These are phyloP conservation scores for Hamamelis virginiana DNA, from an alignment of 164 flowering plant species.

Conservation along the genomic window DNA sequence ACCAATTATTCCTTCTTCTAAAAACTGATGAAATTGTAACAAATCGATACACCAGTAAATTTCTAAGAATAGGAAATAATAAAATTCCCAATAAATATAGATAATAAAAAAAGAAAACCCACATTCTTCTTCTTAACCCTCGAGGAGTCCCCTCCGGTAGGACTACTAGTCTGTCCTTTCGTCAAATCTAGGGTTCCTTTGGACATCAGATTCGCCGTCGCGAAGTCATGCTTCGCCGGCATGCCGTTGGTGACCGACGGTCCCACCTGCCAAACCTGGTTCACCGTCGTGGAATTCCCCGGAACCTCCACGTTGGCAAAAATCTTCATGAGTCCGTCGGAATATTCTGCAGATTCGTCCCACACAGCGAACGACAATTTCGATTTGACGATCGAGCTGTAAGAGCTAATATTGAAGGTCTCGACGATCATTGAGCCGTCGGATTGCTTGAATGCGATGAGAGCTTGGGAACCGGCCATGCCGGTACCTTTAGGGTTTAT, in stretches of 20 bases:
- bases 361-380: slow-evolving; percentile 33
- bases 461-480: slow-evolving; percentile 54
- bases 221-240: slow-evolving; percentile 45
- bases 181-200: slow-evolving; percentile 48
- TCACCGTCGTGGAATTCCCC: slow-evolving; percentile 27
- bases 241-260: slow-evolving; percentile 27
- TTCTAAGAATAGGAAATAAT: neutral
- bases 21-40: neutral
- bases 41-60: neutral
- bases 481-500: slow-evolving; percentile 46
- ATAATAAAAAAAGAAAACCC: slow-evolving; percentile 17
- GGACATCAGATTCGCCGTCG: slow-evolving; percentile 40
- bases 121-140: slow-evolving; percentile 40
- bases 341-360: slow-evolving; percentile 27
- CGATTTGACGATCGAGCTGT: slow-evolving; percentile 17
- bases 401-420: slow-evolving; percentile 12
- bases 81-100: neutral
- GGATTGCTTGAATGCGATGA: slow-evolving; percentile 31
- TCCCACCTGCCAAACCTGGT: slow-evolving; percentile 94
- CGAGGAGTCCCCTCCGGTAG: slow-evolving; percentile 15
- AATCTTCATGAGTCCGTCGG: slow-evolving; percentile 34
- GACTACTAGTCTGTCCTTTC: slow-evolving; percentile 22
- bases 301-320: slow-evolving; percentile 51
- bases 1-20: neutral
- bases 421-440: too few relatives aligned